phyloP scores from a whole-genome alignment of 1,139 yeast species.

The Hemisphaericaspora xylanilytica region DNA sequence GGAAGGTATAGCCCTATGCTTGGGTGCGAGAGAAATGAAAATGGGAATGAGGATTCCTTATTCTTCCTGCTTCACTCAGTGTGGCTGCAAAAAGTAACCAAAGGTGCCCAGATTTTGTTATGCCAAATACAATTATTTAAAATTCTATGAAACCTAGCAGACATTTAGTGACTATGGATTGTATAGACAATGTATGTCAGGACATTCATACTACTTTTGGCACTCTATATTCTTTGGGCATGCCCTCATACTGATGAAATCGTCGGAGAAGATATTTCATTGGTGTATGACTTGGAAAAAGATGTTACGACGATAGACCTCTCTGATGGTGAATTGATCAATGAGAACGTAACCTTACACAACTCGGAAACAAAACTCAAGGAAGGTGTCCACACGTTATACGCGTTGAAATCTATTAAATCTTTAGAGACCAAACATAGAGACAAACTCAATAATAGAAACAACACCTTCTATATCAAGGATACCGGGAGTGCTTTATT shows the following conservation, averaged over 20 bases:
- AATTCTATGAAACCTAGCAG: no score
- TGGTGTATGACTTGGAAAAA: neutral
- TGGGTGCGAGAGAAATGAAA: no score
- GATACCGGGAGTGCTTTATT: conserved; percentile 11
- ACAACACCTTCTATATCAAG: conserved; percentile 12
- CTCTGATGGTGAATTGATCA: neutral
- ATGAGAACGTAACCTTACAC: neutral
- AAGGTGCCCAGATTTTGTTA: neutral
- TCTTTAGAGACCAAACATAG: conserved; percentile 9
- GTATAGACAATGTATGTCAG: neutral
- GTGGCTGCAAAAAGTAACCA: neutral
- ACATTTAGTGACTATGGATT: no score
- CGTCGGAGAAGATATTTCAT: neutral
- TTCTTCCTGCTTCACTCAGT: no score
- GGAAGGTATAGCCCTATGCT: no score
- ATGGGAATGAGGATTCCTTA: no score
- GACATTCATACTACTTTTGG: neutral
- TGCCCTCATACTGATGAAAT: neutral
- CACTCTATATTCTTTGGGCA: neutral
- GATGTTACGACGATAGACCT: neutral
- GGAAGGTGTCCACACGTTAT: neutral
- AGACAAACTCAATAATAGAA: conserved; percentile 7
- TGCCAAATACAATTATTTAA: neutral
- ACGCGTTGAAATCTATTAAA: conserved; percentile 10
- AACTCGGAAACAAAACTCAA: neutral